A percentile compares a stretch with the other conserved stretches of the same genome.
Conservation (phyloP, 2,329 filamentous ascomycete genomes). For the Aspergillus sp. region DNA sequence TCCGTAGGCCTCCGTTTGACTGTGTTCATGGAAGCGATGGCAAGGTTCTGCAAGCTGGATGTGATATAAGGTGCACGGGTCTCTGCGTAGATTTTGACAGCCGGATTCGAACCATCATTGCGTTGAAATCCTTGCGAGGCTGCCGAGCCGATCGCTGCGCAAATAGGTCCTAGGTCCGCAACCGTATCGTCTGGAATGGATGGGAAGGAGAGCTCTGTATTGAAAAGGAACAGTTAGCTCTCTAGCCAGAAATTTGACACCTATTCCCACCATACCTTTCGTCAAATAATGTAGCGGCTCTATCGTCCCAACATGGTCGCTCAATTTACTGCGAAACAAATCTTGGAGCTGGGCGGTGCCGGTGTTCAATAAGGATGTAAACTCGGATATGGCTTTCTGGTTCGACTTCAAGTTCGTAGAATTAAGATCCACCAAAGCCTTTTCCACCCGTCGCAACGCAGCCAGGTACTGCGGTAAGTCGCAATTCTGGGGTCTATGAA, state of each 20-base stretch:
- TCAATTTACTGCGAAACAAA: constrained; percentile 75
- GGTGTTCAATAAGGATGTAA: constrained; percentile 71
- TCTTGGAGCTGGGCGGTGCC: constrained; percentile 82
- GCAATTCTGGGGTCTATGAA: constrained; percentile 66
- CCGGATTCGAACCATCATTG: constrained; percentile 61
- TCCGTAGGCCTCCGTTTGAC: constrained; percentile 72
- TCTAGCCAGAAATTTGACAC: not conserved
- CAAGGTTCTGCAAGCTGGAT: constrained; percentile 76
- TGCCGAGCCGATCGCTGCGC: constrained; percentile 68
- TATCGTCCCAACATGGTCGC: constrained; percentile 73
- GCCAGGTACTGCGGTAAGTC: constrained; percentile 82
- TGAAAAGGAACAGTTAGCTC: not conserved
- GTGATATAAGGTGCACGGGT: constrained; percentile 84
- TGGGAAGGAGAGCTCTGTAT: constrained; percentile 69
- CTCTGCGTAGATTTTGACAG: constrained; percentile 81
- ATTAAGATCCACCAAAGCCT: constrained; percentile 79
- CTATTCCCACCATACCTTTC: constrained; percentile 57
- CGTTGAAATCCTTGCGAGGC: constrained; percentile 51
- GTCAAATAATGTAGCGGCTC: constrained; percentile 92
- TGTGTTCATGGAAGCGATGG: constrained; percentile 80
- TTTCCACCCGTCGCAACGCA: constrained; percentile 83
- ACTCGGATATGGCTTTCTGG: constrained; percentile 79
- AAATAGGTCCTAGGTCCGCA: constrained; percentile 74
- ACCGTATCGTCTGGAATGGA: constrained; percentile 72
- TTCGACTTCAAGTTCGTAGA: constrained; percentile 90